These are phyloP conservation scores for Aspergillus steynii DNA, from an alignment of 495 filamentous ascomycete species.

Conservation along the genomic window DNA sequence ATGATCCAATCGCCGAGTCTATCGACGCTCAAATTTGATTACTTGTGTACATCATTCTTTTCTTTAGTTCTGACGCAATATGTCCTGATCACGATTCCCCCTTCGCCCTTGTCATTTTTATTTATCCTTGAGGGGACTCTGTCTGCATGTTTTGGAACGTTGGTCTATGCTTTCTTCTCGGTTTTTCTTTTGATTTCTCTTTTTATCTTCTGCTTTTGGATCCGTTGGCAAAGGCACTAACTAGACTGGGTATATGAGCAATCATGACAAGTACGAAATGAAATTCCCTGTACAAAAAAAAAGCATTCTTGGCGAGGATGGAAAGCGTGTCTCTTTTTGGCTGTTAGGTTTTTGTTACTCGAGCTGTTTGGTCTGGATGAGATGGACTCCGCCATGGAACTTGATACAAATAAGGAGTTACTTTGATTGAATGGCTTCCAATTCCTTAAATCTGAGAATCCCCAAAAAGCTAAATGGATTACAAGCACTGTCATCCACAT, in stretches of 20 bases:
- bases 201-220: background rate
- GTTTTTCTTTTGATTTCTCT: background rate
- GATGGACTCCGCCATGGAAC: too few relatives aligned
- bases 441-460: too few relatives aligned
- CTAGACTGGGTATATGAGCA: slow-evolving; percentile 3
- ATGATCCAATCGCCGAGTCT: slow-evolving; percentile 1
- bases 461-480: too few relatives aligned
- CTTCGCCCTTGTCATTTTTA: background rate
- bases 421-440: too few relatives aligned
- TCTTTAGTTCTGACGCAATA: background rate
- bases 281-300: background rate
- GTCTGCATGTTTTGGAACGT: background rate
- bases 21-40: too few relatives aligned
- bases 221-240: background rate
- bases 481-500: background rate
- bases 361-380: too few relatives aligned
- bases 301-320: too few relatives aligned
- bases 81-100: background rate
- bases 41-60: background rate
- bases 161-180: background rate
- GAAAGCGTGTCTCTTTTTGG: too few relatives aligned
- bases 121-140: background rate
- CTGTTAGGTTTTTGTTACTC: too few relatives aligned
- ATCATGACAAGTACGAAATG: slow-evolving; percentile 2
- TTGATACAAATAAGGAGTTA: too few relatives aligned